Percentiles rank a stretch among this genome's conserved stretches.
Evolutionary conservation across 1,284 basidiomycete genomes (phyloP).

Genomic region (Coriolopsis trogii): DNA sequence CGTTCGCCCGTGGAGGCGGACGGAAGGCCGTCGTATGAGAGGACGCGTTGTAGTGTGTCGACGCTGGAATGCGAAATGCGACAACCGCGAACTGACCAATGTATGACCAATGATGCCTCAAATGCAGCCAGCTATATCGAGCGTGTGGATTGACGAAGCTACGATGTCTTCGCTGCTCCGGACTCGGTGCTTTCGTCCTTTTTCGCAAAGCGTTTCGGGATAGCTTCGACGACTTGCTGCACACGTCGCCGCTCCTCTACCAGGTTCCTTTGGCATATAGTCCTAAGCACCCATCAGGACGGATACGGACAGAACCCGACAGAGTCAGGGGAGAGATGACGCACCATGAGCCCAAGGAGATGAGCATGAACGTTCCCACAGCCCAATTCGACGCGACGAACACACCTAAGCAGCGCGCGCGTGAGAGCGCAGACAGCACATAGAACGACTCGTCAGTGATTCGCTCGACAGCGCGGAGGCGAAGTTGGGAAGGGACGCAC

Average conservation of each 20-base stretch:
- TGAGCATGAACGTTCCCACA: conserved; percentile 53
- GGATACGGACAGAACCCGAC: neutral
- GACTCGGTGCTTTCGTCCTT: conserved; percentile 33
- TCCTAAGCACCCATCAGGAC: conserved; percentile 42
- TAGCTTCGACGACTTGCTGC: conserved; percentile 59
- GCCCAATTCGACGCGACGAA: conserved; percentile 58
- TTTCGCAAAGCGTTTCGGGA: conserved; percentile 57
- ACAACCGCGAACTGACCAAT: no score
- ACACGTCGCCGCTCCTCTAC: conserved; percentile 57
- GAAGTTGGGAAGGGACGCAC: conserved; percentile 40
- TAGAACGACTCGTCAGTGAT: no score
- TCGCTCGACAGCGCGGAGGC: no score
- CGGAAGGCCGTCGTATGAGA: no score
- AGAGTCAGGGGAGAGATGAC: conserved; percentile 14
- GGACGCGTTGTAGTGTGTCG: no score
- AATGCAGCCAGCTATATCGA: no score
- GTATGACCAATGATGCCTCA: no score
- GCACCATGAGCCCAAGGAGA: conserved; percentile 55
- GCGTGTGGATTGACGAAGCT: no score
- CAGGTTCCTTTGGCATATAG: conserved; percentile 61
- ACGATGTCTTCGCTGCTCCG: conserved; percentile 11
- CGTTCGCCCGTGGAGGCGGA: no score
- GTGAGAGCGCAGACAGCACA: neutral
- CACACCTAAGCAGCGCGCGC: conserved; percentile 38
- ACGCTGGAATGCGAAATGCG: no score